Conservation (phyloP, 768 basidiomycete species). For the Boletus sensibilis region DNA sequence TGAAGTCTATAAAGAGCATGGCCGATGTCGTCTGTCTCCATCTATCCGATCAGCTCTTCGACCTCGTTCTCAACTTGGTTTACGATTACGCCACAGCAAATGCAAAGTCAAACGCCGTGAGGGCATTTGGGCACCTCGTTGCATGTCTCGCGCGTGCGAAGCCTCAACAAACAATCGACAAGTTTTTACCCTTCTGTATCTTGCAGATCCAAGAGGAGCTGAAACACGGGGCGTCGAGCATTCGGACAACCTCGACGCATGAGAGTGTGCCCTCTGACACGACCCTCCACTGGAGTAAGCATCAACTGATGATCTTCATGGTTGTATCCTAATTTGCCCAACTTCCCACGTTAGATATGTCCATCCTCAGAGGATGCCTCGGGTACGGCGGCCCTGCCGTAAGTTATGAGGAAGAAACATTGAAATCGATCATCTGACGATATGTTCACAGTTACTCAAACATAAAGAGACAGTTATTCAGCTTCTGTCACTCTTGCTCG, state of each 20-base stretch:
- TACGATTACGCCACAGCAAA: conserved; percentile 88
- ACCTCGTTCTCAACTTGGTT: conserved; percentile 80
- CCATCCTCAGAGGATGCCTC: conserved; percentile 79
- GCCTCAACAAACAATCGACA: conserved; percentile 71
- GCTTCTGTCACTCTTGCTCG: conserved; percentile 63
- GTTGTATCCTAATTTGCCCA: not conserved
- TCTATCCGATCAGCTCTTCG: conserved; percentile 62
- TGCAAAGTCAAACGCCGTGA: conserved; percentile 86
- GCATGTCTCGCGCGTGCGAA: conserved; percentile 78
- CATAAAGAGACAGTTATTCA: conserved; percentile 64
- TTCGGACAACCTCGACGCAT: conserved; percentile 75
- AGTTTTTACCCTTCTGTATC: conserved; percentile 77
- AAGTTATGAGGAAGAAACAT: conserved; percentile 23
- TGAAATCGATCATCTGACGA: not conserved
- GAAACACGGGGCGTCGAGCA: conserved; percentile 85
- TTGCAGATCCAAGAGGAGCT: conserved; percentile 81
- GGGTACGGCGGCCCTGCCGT: conserved; percentile 69
- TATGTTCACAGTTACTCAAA: conserved; percentile 55
- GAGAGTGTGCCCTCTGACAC: conserved; percentile 79
- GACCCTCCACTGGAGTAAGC: conserved; percentile 89
- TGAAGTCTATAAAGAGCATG: conserved; percentile 78
- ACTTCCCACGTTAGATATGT: conserved; percentile 52
- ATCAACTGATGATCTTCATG: not conserved
- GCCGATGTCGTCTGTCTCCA: conserved; percentile 81
- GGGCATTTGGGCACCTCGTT: conserved; percentile 86